phyloP scores from a whole-genome alignment of 148 eudicot species.

The Simmondsia chinensis region DNA sequence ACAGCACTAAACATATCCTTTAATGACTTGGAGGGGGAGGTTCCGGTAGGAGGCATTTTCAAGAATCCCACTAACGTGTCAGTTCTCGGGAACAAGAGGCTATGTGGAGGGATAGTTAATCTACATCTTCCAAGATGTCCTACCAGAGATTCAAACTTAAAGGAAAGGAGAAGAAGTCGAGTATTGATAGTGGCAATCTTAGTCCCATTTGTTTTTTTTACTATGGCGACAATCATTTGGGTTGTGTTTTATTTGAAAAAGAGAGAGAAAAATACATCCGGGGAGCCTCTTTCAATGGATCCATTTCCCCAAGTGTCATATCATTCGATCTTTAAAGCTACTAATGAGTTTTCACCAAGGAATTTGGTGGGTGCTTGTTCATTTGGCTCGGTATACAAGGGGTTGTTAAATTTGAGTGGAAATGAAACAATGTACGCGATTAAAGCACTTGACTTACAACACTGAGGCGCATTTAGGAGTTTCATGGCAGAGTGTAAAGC shows the following conservation, averaged over 20 bases:
- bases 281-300: not conserved
- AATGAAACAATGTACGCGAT: conserved; percentile 3
- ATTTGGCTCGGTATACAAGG: conserved; percentile 17
- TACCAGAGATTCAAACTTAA: not conserved
- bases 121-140: conserved; percentile 18
- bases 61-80: conserved; percentile 15
- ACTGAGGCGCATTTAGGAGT: conserved; percentile 12
- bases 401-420: not conserved
- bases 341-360: conserved; percentile 6
- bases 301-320: conserved; percentile 12
- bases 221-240: not conserved
- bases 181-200: not conserved
- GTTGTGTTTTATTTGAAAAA: not conserved
- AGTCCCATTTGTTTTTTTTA: not conserved
- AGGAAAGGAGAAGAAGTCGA: not conserved
- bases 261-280: not conserved
- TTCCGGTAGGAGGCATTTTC: conserved; percentile 18
- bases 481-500: conserved; percentile 22
- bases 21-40: conserved; percentile 28
- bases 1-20: conserved; percentile 13
- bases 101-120: conserved; percentile 26
- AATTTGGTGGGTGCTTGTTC: conserved; percentile 11
- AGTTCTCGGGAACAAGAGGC: conserved; percentile 14
- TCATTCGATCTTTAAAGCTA: conserved; percentile 11
- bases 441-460: conserved; percentile 16